Percentiles rank a stretch among this genome's conserved stretches.
Conservation (phyloP, 495 filamentous ascomycete species). For the Daldinia vernicosa region DNA sequence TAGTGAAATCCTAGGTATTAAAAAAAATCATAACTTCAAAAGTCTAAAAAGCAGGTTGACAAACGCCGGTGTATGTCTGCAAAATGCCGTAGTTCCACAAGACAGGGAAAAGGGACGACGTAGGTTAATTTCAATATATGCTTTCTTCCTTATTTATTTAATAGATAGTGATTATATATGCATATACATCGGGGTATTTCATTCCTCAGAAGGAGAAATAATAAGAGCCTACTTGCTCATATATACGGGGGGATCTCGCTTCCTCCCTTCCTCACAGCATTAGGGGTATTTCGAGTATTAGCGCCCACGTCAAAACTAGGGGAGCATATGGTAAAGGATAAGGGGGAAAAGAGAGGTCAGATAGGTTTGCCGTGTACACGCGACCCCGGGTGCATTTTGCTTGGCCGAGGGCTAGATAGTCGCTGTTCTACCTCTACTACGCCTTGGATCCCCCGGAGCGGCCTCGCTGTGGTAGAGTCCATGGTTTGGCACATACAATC, state of each 20-base stretch:
- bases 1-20: not conserved
- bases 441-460: conserved; percentile 48
- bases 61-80: conserved; percentile 22
- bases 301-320: conserved; percentile 1
- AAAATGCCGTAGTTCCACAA: conserved; percentile 15
- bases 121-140: not conserved
- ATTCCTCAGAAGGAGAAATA: conserved; percentile 40
- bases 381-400: conserved; percentile 27
- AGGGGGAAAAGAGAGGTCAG: conserved; percentile 1
- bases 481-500: conserved; percentile 62
- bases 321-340: not conserved
- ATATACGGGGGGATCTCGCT: conserved; percentile 9
- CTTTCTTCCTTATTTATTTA: conserved; percentile 4
- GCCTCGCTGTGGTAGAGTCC: conserved; percentile 59
- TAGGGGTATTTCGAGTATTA: conserved; percentile 1
- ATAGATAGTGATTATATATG: conserved; percentile 19
- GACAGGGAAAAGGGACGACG: not conserved
- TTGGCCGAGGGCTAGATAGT: conserved; percentile 14
- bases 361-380: conserved; percentile 24
- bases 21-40: not conserved
- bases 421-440: conserved; percentile 38
- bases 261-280: conserved; percentile 7
- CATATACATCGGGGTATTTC: conserved; percentile 35
- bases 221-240: conserved; percentile 24
- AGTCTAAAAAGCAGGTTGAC: not conserved